Evolutionary conservation across 2,329 filamentous ascomycete species (phyloP).

Genomic region (Incumbomyces delicatus): DNA sequence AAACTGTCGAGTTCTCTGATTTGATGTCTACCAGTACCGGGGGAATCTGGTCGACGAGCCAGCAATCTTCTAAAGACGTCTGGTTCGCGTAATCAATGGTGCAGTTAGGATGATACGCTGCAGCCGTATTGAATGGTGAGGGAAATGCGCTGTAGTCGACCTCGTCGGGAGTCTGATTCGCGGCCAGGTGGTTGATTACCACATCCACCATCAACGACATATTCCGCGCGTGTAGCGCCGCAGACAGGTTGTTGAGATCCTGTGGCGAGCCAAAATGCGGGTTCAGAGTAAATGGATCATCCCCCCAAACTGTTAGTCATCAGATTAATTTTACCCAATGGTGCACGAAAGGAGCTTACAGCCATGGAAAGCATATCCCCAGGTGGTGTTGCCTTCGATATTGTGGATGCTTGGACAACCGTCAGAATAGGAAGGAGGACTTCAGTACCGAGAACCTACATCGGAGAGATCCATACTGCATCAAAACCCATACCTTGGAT

Average conservation of each 20-base stretch:
- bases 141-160: not conserved
- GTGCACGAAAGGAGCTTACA: too few relatives aligned
- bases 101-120: not conserved
- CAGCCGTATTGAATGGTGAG: not conserved
- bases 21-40: not conserved
- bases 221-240: conserved; percentile 35
- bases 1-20: not conserved
- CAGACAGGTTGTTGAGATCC: conserved; percentile 38
- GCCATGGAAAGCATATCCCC: too few relatives aligned
- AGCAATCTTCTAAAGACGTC: not conserved
- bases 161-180: not conserved
- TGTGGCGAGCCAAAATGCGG: conserved; percentile 39
- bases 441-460: too few relatives aligned
- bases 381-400: too few relatives aligned
- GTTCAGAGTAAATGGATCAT: conserved; percentile 41
- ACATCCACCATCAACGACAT: conserved; percentile 47
- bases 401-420: too few relatives aligned
- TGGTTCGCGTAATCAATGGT: conserved; percentile 3
- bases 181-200: conserved; percentile 26
- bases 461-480: too few relatives aligned
- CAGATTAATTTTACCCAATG: too few relatives aligned
- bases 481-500: too few relatives aligned
- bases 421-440: too few relatives aligned
- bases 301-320: conserved; percentile 41
- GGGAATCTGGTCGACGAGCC: not conserved